Base-by-base conservation (phyloP, 345 rosid species). In the Corchorus olitorius region DNA sequence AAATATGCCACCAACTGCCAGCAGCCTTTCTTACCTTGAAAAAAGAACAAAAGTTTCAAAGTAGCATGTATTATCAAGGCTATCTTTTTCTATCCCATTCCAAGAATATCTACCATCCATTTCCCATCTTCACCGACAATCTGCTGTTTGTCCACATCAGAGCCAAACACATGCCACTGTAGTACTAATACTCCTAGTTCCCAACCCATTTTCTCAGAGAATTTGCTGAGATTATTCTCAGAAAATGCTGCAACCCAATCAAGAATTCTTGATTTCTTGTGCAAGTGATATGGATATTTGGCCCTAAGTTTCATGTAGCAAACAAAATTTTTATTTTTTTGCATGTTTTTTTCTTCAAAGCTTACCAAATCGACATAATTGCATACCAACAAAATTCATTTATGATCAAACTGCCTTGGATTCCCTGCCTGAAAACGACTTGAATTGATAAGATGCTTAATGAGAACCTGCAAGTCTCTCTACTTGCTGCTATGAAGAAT, bases 361-460 rank as follows among this genome's bases (percentile, higher is more conserved):
- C 27, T n/a, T 65, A 9, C 70, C 33, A 41, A 65, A 65, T 65
- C 22, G 41, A n/a, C 83, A 79, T 70, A 14, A 62, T 12, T 62
- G 45, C 43, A 35, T 34, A 15, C 66, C 43, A 2, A 34, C 19
- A 62, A 62, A 27, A 62, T 15, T 62, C 41, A 62, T 62, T 84
- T 52, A 76, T 76, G 55, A 17, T 37, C 20, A 13, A 14, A 20
- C 11, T n/a, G 34, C 87, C 49, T 79, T 22, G 81, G 85, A 77
- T 81, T 74, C 85, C 81, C 67, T 67, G 45, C n/a, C 73, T 27
- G 82, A 73, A 73, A 81, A 61, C 5, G 77, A 76, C 76, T 48
- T 60, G 16, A 52, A 27, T 46, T 50, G n/a, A 43, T 8, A 19
- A 3, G 8, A 15, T 41, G 2, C 34, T 16, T 39, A 27, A 22